Evolutionary conservation across 1,139 yeast genomes (phyloP).

Genomic region (Wickerhamomyces sp.): DNA sequence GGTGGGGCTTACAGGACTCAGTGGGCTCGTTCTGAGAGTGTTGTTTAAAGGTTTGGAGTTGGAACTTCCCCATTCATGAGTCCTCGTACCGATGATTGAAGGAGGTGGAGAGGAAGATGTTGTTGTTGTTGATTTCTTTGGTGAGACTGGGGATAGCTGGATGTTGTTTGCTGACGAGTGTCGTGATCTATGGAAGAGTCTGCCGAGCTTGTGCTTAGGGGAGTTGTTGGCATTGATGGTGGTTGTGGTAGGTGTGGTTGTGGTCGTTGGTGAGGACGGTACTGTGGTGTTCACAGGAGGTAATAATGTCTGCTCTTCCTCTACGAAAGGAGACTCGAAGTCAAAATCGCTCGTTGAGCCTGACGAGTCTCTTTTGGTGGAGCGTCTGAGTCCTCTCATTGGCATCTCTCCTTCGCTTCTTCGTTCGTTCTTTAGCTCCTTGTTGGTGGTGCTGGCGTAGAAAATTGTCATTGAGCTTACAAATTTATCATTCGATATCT

Average conservation of each 20-base stretch:
- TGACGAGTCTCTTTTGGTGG: conserved; percentile 30
- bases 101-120: too few relatives aligned
- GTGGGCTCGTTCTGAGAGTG: neutral
- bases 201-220: conserved; percentile 16
- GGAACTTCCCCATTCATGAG: conserved; percentile 34
- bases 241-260: conserved; percentile 9
- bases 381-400: conserved; percentile 33
- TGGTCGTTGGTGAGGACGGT: neutral
- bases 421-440: too few relatives aligned
- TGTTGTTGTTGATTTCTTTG: conserved; percentile 16
- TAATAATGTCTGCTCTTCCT: too few relatives aligned
- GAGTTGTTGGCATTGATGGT: conserved; percentile 6
- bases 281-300: conserved; percentile 2
- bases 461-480: too few relatives aligned
- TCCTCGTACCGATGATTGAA: conserved; percentile 33
- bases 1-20: conserved; percentile 5
- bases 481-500: too few relatives aligned
- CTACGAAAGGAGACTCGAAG: conserved; percentile 11
- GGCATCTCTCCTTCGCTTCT: too few relatives aligned
- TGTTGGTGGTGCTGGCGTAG: too few relatives aligned
- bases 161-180: conserved; percentile 15
- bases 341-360: conserved; percentile 13
- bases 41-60: neutral
- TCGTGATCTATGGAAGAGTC: conserved; percentile 20
- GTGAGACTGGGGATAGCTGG: conserved; percentile 16